Base-by-base conservation (phyloP, 106 monocot species). In the Dendrobium chrysotoxum region DNA sequence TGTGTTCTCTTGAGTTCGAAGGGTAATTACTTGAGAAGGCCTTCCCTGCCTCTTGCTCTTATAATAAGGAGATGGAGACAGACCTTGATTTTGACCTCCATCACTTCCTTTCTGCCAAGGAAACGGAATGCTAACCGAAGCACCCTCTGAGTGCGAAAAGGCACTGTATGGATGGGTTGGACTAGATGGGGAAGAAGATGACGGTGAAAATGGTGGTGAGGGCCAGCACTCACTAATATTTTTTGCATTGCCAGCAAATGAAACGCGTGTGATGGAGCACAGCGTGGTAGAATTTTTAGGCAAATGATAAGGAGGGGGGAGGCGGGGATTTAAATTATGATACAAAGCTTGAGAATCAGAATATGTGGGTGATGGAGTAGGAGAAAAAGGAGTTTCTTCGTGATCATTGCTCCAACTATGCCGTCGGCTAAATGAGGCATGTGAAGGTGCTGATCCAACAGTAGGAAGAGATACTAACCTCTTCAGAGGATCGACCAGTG, bases 401-500 rank as follows among this genome's bases (percentile, higher is more conserved):
- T 61, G 4, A 61, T 61, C 61, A 61, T 20, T 61, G 64, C 64
- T 25, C n/a, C 64, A 65, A 65, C 64, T 26, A 65, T 65, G 25
- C 64, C 2, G 64, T 8, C 25, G 64, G 26, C 64, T 8, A 65
- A 26, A 65, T 26, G 25, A n/a, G 26, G 64, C 64, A 26, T 65
- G 7, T 0, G 64, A 65, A 65, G 64, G 23, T 26, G 64, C 15
- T 65, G 64, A 65, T 15, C 31, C 72, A 18, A 80, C 72, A 10
- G 84, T 78, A 28, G 91, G 88, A 31, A 88, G 82, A 12, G 89
- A 87, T 28, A 75, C 79, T 21, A 97, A 83, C 83, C 86, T 83
- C 84, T 79, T 94, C 20, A 90, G 81, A 9, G 89, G 90, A 78
- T 90, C 90, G 13, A 89, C 87, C 15, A 84, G 85, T 8, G 96